A percentile compares a stretch with the other conserved stretches of the same genome.
These are phyloP conservation scores for Orbilia blumenaviensis DNA, from an alignment of 2,329 filamentous ascomycete genomes.

Conservation along the genomic window DNA sequence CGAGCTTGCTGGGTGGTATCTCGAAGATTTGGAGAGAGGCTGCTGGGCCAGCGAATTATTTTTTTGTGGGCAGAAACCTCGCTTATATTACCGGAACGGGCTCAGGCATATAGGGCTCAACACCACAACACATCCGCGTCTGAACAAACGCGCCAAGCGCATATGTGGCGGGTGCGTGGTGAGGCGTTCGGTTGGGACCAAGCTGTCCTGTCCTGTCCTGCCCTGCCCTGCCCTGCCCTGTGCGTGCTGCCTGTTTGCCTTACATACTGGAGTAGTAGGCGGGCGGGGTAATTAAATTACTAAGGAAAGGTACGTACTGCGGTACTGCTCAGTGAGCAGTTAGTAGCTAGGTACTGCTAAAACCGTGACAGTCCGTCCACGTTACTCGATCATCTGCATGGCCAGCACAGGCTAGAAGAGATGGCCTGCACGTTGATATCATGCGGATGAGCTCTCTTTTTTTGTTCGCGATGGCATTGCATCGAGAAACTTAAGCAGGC, in stretches of 20 bases:
- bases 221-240: no score
- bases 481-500: no score
- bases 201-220: no score
- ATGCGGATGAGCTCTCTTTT: slow-evolving; percentile 3
- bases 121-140: slow-evolving; percentile 41
- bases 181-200: not conserved
- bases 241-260: no score
- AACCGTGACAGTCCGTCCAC: no score
- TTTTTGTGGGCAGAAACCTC: slow-evolving; percentile 49
- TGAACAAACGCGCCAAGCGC: slow-evolving; percentile 22
- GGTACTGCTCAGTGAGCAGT: no score
- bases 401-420: not conserved
- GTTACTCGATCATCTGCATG: slow-evolving; percentile 33
- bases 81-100: slow-evolving; percentile 36
- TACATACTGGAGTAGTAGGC: not conserved
- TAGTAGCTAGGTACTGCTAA: no score
- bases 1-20: slow-evolving; percentile 38
- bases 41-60: slow-evolving; percentile 42
- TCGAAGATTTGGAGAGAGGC: slow-evolving; percentile 36
- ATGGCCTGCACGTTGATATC: slow-evolving; percentile 36
- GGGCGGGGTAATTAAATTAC: slow-evolving; percentile 22
- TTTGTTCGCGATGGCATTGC: not conserved
- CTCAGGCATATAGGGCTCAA: slow-evolving; percentile 46
- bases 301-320: not conserved
- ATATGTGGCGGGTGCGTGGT: not conserved